These are phyloP conservation scores for Aspergillus conjunctus DNA, from an alignment of 495 filamentous ascomycete genomes.

Conservation along the genomic window DNA sequence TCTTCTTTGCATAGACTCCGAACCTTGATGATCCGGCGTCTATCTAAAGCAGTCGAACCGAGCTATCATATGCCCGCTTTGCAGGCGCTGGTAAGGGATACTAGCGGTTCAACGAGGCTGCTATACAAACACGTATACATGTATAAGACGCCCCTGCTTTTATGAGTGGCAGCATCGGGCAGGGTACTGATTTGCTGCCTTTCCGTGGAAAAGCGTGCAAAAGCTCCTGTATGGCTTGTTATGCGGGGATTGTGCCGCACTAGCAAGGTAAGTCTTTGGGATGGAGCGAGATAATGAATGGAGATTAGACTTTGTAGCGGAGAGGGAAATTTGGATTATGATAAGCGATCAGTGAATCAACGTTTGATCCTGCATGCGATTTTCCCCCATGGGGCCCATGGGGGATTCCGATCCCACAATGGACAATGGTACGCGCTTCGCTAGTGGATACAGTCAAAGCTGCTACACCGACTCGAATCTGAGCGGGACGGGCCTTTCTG, in stretches of 20 bases:
- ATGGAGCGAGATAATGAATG: neutral
- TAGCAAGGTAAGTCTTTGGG: neutral
- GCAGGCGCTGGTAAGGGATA: neutral
- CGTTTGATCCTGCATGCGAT: neutral
- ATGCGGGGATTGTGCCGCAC: neutral
- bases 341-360: neutral
- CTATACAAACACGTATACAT: conserved; percentile 1
- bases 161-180: neutral
- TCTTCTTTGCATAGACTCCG: conserved; percentile 18
- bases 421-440: neutral
- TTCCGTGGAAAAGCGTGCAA: neutral
- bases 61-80: conserved; percentile 6
- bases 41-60: conserved; percentile 3
- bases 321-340: neutral
- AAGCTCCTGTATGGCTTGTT: neutral
- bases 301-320: neutral
- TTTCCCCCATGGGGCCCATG: conserved; percentile 6
- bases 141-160: neutral
- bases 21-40: conserved; percentile 12
- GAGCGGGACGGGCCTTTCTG: conserved; percentile 1
- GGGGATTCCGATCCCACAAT: neutral
- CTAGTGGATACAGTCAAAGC: neutral
- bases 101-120: neutral
- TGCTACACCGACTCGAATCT: conserved; percentile 2
- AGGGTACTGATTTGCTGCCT: neutral